Percentiles rank a stretch among this genome's conserved stretches.
These are phyloP conservation scores for Termitomyces sp. DNA, from an alignment of 768 basidiomycete genomes.

Conservation along the genomic window DNA sequence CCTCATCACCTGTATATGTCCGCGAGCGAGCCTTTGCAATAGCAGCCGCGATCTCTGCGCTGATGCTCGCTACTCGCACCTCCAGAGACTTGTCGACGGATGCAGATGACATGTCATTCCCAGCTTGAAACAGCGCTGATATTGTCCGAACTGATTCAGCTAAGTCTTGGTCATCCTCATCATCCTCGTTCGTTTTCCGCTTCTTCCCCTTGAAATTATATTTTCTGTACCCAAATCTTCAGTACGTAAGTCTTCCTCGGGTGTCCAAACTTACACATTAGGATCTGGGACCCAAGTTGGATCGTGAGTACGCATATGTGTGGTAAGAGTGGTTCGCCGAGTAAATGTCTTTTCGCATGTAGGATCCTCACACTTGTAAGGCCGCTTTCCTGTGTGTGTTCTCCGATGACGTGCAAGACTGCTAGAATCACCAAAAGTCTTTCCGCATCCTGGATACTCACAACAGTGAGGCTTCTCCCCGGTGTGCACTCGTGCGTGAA, in stretches of 20 bases:
- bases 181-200: slow-evolving; percentile 43
- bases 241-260: neutral
- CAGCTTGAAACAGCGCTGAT: slow-evolving; percentile 60
- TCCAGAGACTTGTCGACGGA: slow-evolving; percentile 47
- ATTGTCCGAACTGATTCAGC: slow-evolving; percentile 74
- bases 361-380: slow-evolving; percentile 80
- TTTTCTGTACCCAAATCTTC: slow-evolving; percentile 37
- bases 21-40: slow-evolving; percentile 70
- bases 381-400: slow-evolving; percentile 82
- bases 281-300: slow-evolving; percentile 83
- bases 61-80: slow-evolving; percentile 68
- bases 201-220: slow-evolving; percentile 78
- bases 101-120: slow-evolving; percentile 23
- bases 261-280: slow-evolving; percentile 50
- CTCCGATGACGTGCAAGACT: slow-evolving; percentile 88
- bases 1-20: slow-evolving; percentile 42
- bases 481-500: slow-evolving; percentile 85
- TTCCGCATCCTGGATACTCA: slow-evolving; percentile 82
- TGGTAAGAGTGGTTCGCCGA: slow-evolving; percentile 75
- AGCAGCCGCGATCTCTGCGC: slow-evolving; percentile 74
- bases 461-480: slow-evolving; percentile 92
- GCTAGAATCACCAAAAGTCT: slow-evolving; percentile 88
- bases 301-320: slow-evolving; percentile 86
- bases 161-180: slow-evolving; percentile 56
- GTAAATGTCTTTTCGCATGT: slow-evolving; percentile 87